A percentile compares a stretch with the other conserved stretches of the same genome.
These are phyloP conservation scores for Mucor velutinosus DNA, from an alignment of 371 early-diverging fungal genomes.

Conservation along the genomic window DNA sequence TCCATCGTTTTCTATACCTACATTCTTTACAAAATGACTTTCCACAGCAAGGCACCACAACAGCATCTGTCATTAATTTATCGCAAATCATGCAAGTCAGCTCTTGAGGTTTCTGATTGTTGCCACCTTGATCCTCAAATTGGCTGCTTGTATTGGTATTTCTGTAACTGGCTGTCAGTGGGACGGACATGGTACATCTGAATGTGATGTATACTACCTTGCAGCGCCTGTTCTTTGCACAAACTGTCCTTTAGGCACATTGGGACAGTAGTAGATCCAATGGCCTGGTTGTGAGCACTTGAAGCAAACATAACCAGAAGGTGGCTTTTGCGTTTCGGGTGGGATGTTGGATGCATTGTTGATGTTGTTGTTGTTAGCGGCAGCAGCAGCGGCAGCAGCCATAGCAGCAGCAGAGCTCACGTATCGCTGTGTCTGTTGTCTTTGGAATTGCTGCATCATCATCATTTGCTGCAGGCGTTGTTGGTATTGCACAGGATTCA, in stretches of 20 bases:
- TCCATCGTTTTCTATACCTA: slow-evolving; percentile 37
- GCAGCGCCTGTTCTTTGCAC: slow-evolving; percentile 33
- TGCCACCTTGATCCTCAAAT: not conserved
- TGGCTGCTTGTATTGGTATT: not conserved
- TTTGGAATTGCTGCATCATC: slow-evolving; percentile 42
- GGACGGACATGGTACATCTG: not conserved
- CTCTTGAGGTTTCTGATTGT: slow-evolving; percentile 48
- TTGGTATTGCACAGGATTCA: slow-evolving; percentile 39
- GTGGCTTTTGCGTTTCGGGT: slow-evolving; percentile 51
- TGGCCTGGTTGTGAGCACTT: slow-evolving; percentile 57
- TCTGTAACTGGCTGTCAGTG: not conserved
- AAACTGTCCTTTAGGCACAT: slow-evolving; percentile 51
- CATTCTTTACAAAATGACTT: slow-evolving; percentile 88
- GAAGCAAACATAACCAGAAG: slow-evolving; percentile 52
- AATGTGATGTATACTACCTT: not conserved
- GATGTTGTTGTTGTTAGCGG: not conserved
- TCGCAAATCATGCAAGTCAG: slow-evolving; percentile 78
- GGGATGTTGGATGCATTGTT: slow-evolving; percentile 35
- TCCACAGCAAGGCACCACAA: slow-evolving; percentile 83
- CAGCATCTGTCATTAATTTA: slow-evolving; percentile 79
- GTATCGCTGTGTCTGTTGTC: slow-evolving; percentile 37
- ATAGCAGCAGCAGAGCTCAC: slow-evolving; percentile 14
- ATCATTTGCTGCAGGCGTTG: slow-evolving; percentile 36
- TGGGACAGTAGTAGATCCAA: slow-evolving; percentile 60
- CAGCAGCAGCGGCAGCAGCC: slow-evolving; percentile 7